These are phyloP conservation scores for Carex parvula DNA, from an alignment of 176 grass and related monocot species.

Conservation along the genomic window DNA sequence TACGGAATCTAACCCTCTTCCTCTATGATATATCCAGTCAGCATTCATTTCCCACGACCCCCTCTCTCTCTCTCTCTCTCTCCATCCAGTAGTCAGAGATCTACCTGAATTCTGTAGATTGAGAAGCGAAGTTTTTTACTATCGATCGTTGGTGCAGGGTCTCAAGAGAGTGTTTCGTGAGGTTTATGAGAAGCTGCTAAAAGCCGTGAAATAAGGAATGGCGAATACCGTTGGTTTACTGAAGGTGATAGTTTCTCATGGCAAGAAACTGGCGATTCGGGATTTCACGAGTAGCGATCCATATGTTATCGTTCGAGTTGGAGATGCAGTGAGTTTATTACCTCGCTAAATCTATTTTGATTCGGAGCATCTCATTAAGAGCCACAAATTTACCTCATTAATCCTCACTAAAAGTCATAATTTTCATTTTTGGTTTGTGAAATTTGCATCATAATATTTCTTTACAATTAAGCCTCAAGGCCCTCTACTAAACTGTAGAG, in stretches of 20 bases:
- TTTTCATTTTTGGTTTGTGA: neutral
- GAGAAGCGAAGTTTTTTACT: neutral
- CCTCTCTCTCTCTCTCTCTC: too few species aligned
- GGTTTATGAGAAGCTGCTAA: neutral
- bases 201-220: conserved; percentile 10
- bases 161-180: neutral
- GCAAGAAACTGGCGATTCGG: conserved; percentile 64
- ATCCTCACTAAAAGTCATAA: neutral
- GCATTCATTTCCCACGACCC: neutral
- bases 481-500: neutral
- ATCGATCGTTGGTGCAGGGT: neutral
- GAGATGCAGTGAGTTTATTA: conserved; percentile 38
- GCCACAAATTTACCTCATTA: neutral
- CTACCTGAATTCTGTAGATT: neutral
- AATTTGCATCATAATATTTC: neutral
- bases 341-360: neutral
- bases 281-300: conserved; percentile 90
- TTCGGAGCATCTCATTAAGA: neutral
- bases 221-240: conserved; percentile 42
- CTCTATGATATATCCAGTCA: neutral
- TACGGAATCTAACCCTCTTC: neutral
- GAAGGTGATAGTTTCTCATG: conserved; percentile 55
- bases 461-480: too few species aligned
- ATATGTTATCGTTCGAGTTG: conserved; percentile 72
- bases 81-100: neutral